These are phyloP conservation scores for Ogataea pignaliae DNA, from an alignment of 805 yeast species.

Conservation along the genomic window DNA sequence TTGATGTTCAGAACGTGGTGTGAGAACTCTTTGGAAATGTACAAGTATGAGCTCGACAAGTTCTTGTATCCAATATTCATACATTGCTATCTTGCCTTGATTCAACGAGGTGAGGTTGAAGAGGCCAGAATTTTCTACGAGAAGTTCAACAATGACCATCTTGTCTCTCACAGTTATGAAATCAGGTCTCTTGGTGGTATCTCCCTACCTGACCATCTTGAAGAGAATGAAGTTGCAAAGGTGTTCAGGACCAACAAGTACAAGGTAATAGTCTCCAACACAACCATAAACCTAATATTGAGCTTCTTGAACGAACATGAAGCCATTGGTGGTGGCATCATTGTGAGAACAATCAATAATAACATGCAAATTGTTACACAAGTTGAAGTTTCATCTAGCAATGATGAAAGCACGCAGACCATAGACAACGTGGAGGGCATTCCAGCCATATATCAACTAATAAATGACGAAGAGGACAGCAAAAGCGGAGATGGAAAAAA, in stretches of 20 bases:
- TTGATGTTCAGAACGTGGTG: constrained; percentile 81
- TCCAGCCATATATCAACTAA: constrained; percentile 36
- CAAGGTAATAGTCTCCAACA: constrained; percentile 69
- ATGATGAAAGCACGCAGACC: constrained; percentile 45
- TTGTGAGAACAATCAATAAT: constrained; percentile 83
- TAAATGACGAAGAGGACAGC: constrained; percentile 24
- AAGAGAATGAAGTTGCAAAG: constrained; percentile 77
- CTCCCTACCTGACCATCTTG: constrained; percentile 72
- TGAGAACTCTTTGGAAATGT: constrained; percentile 84
- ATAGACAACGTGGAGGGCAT: constrained; percentile 40
- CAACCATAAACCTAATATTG: constrained; percentile 77
- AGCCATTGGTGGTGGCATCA: constrained; percentile 82
- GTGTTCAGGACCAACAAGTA: constrained; percentile 72
- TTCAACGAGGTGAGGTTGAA: constrained; percentile 53
- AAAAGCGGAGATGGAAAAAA: constrained; percentile 13
- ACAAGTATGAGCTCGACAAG: constrained; percentile 80
- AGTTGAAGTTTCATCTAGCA: constrained; percentile 35
- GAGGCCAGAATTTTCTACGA: constrained; percentile 75
- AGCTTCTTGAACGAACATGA: constrained; percentile 90
- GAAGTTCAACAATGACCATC: constrained; percentile 68
- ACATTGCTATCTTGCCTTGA: constrained; percentile 77
- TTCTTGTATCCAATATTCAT: constrained; percentile 90
- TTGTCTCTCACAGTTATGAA: constrained; percentile 73
- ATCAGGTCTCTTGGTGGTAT: constrained; percentile 68
- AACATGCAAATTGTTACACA: constrained; percentile 55